Evolutionary conservation across 345 rosid genomes (phyloP), one percentile per base, ranked within the genome.

Genomic region (Bretschneidera sinensis): DNA sequence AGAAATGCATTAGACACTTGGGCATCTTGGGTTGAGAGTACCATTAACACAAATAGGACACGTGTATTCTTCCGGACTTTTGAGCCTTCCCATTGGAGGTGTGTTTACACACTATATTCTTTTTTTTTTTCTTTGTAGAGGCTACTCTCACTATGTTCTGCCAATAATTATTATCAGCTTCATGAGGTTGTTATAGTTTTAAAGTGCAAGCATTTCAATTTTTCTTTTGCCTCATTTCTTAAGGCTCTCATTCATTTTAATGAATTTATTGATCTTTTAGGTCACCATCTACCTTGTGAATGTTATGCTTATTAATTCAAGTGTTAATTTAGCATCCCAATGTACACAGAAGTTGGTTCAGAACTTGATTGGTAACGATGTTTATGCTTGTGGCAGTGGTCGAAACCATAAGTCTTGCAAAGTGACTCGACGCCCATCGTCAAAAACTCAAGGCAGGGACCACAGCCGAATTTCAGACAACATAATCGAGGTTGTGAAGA

Each of bases 51-150:
- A 45, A 81, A 81, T 49, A 74, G 74, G 67, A 81, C 83, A 5
- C 51, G 57, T 8, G 69, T 79, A 31, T 79, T 76, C 71, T 76
- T 87, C 70, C 85, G 94, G 62, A 87, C 88, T 9, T 87, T 87
- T 21, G 94, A 87, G 70, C 59, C 88, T 47, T 78, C 90, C 15
- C 94, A 87, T 61, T 87, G 94, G 90, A 82, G 82, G 94, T 84
- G 24, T 16, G 79, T 67, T 35, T 54, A n/a, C n/a, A n/a, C n/a
- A n/a, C n/a, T n/a, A n/a, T n/a, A n/a, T n/a, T n/a, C n/a, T n/a
- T n/a, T n/a, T n/a, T n/a, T n/a, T n/a, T n/a, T n/a, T n/a, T n/a
- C n/a, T n/a, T n/a, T n/a, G n/a, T 25, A 14, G 14, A 6, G 48
- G 20, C 43, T 3, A 15, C n/a, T n/a, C n/a, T n/a, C n/a, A n/a